Base-by-base conservation (phyloP, 768 basidiomycete genomes). In the Trametes elegans region DNA sequence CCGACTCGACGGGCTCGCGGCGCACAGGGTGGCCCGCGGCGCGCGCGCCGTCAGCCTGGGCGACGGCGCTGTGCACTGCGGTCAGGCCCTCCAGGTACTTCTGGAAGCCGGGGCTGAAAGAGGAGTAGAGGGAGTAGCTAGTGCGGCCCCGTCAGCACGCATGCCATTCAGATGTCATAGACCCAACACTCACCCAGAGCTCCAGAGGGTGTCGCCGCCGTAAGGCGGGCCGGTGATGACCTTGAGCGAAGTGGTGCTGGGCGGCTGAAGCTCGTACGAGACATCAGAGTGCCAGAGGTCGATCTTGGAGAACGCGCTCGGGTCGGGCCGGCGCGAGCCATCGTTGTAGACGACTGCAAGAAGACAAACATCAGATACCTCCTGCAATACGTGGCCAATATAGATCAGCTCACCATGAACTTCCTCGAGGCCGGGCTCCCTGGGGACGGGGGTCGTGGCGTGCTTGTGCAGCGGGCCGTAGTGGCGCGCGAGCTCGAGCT, bases 271-370 rank as follows among this genome's bases (percentile, higher is more conserved):
- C 69, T 94, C 90, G 71, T 91, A 93, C 5, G 87, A 81, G 6
- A 85, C 88, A 68, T 93, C 92, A 2, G 85, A 82, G 70, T 92
- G 90, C 84, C 87, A 91, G 18, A 93, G 77, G 60, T 91, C 90
- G 13, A 84, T 60, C 66, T 87, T 85, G 11, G 87, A 79, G 65
- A 87, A 92, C 6, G 86, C 79, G 28, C 78, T 70, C 5, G 80
- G 64, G 61, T 88, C 83, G 9, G 84, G 84, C 45, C 84, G 80
- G 16, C 81, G 75, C 9, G 80, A 81, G 21, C 78, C 72, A 67
- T 87, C 84, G 56, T 81, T 87, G 69, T 86, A 90, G 23, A 88
- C 86, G 41, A 88, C 87, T 86, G 62, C 14, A n/a, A 49, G 16
- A 28, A 16, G 27, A 10, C 49, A 26, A 55, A 44, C 39, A 32